Base-by-base conservation (phyloP, 805 yeast species). In the Kockiozyma suomiensis region DNA sequence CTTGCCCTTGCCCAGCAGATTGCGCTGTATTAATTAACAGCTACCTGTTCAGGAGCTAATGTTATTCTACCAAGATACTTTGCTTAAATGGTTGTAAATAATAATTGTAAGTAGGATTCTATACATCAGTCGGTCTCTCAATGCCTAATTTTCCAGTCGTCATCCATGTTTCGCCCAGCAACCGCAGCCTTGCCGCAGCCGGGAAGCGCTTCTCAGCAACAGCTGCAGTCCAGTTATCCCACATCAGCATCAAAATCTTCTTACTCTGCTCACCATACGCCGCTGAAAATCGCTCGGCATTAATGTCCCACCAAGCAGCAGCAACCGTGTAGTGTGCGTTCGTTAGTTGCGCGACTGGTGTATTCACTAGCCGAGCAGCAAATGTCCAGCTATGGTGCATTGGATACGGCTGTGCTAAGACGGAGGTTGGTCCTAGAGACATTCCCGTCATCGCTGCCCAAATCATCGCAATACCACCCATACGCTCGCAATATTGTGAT, bases 271-370 rank as follows among this genome's bases (percentile, higher is more conserved):
- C 73, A 0, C 92, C 91, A 72, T 85, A 93, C 1, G 78, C 80
- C 8, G 70, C 69, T 6, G 79, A 54, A 57, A 93, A 82, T 43
- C 83, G 78, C 7, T 67, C 62, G 0, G 88, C 92, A 50, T 87
- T 79, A 4, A 91, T 84, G 66, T 94, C 98, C 96, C 97, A 90
- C 97, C 97, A 92, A 35, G 87, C 82, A 1, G 90, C 86, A 3
- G 85, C 79, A 1, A 87, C 82, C 0, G 84, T 78, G 70, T 79
- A 92, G 71, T 92, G 96, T 0, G 87, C 81, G 65, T 89, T 86
- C 0, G 83, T 76, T 12, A 91, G 69, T 13, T 81, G 71, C 0
- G 76, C 75, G 2, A 69, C 35, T 1, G 84, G 81, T 0, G 80
- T 75, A 73, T 94, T 91, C 45, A 88, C 76, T 52, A 83, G 72